phyloP scores from a whole-genome alignment of 2,329 filamentous ascomycete species.

The Epichloe gansuensis region DNA sequence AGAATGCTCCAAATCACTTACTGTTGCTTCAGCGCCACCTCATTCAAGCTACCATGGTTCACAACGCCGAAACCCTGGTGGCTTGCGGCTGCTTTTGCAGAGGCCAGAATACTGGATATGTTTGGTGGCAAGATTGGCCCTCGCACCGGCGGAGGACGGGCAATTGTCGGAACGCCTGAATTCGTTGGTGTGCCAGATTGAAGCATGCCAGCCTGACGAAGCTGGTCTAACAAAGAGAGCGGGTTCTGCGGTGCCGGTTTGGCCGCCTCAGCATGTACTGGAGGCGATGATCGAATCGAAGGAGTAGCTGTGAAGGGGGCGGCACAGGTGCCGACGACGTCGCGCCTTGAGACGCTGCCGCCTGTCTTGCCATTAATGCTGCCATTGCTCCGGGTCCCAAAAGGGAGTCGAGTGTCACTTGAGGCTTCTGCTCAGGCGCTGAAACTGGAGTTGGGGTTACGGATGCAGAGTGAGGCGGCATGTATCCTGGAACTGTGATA shows the following conservation, averaged over 20 bases:
- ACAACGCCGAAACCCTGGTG: constrained; percentile 20
- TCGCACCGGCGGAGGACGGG: constrained; percentile 16
- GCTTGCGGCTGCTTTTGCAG: constrained; percentile 16
- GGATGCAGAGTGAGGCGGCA: constrained; percentile 20
- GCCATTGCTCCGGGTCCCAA: constrained; percentile 49
- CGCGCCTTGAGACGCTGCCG: constrained; percentile 36
- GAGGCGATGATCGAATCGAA: constrained; percentile 36
- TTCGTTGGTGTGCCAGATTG: constrained; percentile 30
- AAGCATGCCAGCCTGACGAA: constrained; percentile 58
- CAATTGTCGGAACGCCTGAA: constrained; percentile 21
- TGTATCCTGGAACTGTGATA: constrained; percentile 28
- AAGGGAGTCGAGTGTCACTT: constrained; percentile 44
- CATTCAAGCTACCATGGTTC: constrained; percentile 47
- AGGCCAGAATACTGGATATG: constrained; percentile 24
- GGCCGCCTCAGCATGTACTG: constrained; percentile 26
- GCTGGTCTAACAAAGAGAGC: constrained; percentile 51
- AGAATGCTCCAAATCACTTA: constrained; percentile 29
- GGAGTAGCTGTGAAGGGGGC: constrained; percentile 23
- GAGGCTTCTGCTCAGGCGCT: constrained; percentile 19
- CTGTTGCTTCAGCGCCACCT: constrained; percentile 58
- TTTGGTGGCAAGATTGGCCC: constrained; percentile 22
- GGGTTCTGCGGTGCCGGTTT: constrained; percentile 29
- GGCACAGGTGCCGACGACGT: constrained; percentile 25
- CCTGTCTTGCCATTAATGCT: constrained; percentile 42
- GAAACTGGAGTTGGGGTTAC: constrained; percentile 21